Evolutionary conservation across 73 alveolate genomes (phyloP).

Genomic region (Paramecium primaurelia): DNA sequence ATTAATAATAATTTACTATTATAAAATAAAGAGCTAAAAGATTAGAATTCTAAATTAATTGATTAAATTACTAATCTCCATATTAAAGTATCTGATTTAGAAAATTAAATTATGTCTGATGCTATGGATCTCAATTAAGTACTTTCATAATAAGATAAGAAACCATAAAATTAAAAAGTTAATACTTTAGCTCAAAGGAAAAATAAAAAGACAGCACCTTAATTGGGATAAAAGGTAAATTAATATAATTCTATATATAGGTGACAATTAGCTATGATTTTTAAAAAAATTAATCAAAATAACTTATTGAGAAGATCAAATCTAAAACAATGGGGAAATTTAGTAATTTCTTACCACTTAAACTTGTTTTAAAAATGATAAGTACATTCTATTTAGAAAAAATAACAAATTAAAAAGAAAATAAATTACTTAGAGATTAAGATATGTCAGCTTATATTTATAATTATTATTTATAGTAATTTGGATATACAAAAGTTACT

Average conservation of each 20-base stretch:
- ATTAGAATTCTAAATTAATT: not conserved
- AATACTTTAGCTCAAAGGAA: not conserved
- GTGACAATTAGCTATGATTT: constrained; percentile 25
- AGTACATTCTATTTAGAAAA: constrained; percentile 39
- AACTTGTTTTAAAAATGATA: constrained; percentile 36
- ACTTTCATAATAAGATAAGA: not conserved
- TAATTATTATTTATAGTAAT: constrained; percentile 27
- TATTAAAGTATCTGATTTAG: not conserved
- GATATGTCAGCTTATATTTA: constrained; percentile 46
- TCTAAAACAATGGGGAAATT: constrained; percentile 38
- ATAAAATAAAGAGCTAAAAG: not conserved
- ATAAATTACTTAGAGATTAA: constrained; percentile 18
- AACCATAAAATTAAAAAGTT: not conserved
- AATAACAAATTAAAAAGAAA: constrained; percentile 8
- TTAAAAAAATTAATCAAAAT: constrained; percentile 23
- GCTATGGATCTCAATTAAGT: not conserved
- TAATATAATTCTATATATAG: not conserved
- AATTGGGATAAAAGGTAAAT: constrained; percentile 28
- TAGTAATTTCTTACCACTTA: constrained; percentile 36
- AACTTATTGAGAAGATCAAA: constrained; percentile 36
- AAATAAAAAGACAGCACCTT: not conserved
- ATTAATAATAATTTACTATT: not conserved
- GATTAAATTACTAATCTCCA: not conserved
- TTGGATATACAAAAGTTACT: constrained; percentile 51
- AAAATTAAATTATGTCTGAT: not conserved